Percentiles rank a stretch among this genome's conserved stretches.
Evolutionary conservation across 2,329 filamentous ascomycete genomes (phyloP).

Genomic region (Trichoderma endophyticum): DNA sequence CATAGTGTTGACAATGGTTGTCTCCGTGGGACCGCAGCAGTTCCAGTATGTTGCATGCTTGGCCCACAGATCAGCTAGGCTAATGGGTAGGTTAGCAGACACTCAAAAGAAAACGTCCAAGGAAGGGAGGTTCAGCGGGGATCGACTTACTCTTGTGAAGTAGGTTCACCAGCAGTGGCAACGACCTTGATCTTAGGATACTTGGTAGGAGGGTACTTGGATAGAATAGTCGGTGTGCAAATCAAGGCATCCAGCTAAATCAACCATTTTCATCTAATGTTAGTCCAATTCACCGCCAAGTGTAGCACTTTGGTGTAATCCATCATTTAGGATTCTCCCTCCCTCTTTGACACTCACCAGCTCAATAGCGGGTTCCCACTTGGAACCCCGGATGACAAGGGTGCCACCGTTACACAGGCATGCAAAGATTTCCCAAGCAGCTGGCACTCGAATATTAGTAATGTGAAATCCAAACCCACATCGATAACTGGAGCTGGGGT

Average conservation of each 20-base stretch:
- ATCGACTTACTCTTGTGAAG: slow-evolving; percentile 38
- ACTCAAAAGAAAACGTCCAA: not conserved
- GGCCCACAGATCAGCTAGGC: slow-evolving; percentile 56
- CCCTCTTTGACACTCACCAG: slow-evolving; percentile 35
- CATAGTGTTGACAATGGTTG: slow-evolving; percentile 58
- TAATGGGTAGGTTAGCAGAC: not conserved
- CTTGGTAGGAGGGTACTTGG: slow-evolving; percentile 44
- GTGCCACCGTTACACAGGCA: slow-evolving; percentile 57
- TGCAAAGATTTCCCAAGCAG: slow-evolving; percentile 59
- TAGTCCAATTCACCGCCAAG: not conserved
- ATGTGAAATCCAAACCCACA: not conserved
- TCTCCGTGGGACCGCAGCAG: slow-evolving; percentile 59
- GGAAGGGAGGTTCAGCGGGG: not conserved
- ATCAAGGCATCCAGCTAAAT: slow-evolving; percentile 50
- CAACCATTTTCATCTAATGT: not conserved
- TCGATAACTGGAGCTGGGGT: slow-evolving; percentile 16
- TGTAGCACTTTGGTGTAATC: not conserved
- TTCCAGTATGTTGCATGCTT: slow-evolving; percentile 49
- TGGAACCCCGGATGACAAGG: slow-evolving; percentile 48
- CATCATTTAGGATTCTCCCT: not conserved
- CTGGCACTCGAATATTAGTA: slow-evolving; percentile 32
- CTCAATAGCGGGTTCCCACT: slow-evolving; percentile 46
- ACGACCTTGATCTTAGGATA: slow-evolving; percentile 52
- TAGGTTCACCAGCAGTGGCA: slow-evolving; percentile 56
- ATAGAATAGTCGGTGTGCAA: slow-evolving; percentile 53